Conservation (phyloP, 208 protist genomes). For the Acanthamoeba culbertsoni region DNA sequence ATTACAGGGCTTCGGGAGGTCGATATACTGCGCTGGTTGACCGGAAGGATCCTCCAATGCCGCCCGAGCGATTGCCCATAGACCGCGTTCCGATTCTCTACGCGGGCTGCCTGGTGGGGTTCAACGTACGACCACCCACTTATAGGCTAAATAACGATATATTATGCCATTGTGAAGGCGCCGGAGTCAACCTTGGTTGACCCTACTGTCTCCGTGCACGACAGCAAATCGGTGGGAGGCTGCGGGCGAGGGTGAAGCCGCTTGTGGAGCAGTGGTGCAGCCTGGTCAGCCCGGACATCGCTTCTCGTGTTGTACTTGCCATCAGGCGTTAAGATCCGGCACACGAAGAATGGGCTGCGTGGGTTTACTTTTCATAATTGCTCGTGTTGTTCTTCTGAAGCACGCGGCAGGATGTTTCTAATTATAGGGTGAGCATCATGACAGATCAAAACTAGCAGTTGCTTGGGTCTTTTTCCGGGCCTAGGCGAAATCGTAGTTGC, state of each 20-base stretch:
- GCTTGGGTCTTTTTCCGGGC: too few relatives aligned
- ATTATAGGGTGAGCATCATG: too few relatives aligned
- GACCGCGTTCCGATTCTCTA: not conserved
- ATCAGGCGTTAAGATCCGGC: not conserved
- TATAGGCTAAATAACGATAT: not conserved
- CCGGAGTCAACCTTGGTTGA: not conserved
- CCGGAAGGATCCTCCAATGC: not conserved
- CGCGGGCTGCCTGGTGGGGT: not conserved
- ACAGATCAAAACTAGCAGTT: too few relatives aligned
- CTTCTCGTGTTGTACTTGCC: not conserved
- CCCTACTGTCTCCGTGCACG: not conserved
- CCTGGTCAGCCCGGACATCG: not conserved
- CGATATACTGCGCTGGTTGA: not conserved
- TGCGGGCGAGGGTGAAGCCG: not conserved
- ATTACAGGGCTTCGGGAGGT: not conserved
- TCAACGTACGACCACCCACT: not conserved
- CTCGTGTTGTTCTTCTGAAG: too few relatives aligned
- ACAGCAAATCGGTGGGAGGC: not conserved
- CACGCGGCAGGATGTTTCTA: too few relatives aligned
- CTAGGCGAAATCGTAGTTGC: too few relatives aligned
- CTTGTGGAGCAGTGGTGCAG: not conserved
- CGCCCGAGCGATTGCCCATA: not conserved
- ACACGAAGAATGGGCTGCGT: too few relatives aligned
- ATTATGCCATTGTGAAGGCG: not conserved
- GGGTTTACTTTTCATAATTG: too few relatives aligned